These are phyloP conservation scores for Aspergillus sp. DNA, from an alignment of 2,329 filamentous ascomycete species.

Conservation along the genomic window DNA sequence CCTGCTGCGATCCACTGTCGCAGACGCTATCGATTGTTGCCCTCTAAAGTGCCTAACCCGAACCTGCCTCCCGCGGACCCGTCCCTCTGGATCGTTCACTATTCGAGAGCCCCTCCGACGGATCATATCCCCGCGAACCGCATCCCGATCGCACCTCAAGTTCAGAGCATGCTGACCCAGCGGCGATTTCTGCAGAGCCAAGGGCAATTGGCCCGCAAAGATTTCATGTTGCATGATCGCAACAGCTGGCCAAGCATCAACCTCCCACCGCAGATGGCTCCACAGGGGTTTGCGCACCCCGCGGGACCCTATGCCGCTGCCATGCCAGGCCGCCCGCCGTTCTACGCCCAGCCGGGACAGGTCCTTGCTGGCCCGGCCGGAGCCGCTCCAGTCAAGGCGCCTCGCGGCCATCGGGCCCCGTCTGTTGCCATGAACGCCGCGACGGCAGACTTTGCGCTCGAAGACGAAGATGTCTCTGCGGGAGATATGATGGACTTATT, in stretches of 20 bases:
- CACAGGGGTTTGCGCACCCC: conserved; percentile 47
- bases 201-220: conserved; percentile 78
- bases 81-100: conserved; percentile 86
- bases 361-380: conserved; percentile 20
- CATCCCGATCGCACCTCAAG: conserved; percentile 42
- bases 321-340: conserved; percentile 31
- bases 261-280: conserved; percentile 51
- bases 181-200: conserved; percentile 60
- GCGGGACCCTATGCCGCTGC: conserved; percentile 37
- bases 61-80: conserved; percentile 68
- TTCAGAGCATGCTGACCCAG: conserved; percentile 37
- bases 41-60: conserved; percentile 61
- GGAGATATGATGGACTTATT: conserved; percentile 87
- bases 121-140: conserved; percentile 63
- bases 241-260: conserved; percentile 83
- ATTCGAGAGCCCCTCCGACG: conserved; percentile 66
- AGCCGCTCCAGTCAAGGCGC: conserved; percentile 25
- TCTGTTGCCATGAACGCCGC: conserved; percentile 29
- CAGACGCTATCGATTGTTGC: conserved; percentile 76
- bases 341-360: conserved; percentile 25
- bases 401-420: conserved; percentile 40
- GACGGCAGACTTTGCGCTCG: conserved; percentile 49
- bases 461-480: conserved; percentile 81
- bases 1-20: conserved; percentile 68
- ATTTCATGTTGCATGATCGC: conserved; percentile 89